phyloP scores from a whole-genome alignment of 2,329 filamentous ascomycete genomes.

The Talaromyces verruculosus region DNA sequence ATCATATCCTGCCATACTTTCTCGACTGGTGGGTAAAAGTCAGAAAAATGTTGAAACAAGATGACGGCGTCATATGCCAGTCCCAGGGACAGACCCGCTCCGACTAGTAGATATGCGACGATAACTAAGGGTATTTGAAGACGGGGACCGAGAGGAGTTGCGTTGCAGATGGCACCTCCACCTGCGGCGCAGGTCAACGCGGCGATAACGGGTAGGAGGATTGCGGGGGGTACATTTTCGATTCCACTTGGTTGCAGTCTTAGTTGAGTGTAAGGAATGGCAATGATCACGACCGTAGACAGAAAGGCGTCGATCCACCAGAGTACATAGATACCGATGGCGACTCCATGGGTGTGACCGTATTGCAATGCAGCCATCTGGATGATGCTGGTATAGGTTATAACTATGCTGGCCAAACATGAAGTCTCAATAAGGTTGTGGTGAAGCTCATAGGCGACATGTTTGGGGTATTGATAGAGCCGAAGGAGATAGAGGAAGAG shows the following conservation, averaged over 20 bases:
- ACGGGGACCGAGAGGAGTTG: slow-evolving; percentile 28
- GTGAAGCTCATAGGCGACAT: slow-evolving; percentile 33
- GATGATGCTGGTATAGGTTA: slow-evolving; percentile 38
- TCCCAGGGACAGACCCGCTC: slow-evolving; percentile 36
- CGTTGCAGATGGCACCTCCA: slow-evolving; percentile 37
- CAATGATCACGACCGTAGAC: slow-evolving; percentile 34
- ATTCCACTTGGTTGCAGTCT: slow-evolving; percentile 40
- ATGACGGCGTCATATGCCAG: slow-evolving; percentile 37
- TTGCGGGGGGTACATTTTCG: slow-evolving; percentile 35
- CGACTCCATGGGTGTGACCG: slow-evolving; percentile 31
- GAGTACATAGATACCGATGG: slow-evolving; percentile 38
- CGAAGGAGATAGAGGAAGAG: slow-evolving; percentile 37
- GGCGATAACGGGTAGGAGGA: slow-evolving; percentile 42
- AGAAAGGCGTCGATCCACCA: slow-evolving; percentile 45
- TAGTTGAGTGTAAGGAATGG: slow-evolving; percentile 38
- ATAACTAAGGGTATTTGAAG: slow-evolving; percentile 43
- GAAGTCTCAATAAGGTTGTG: slow-evolving; percentile 38
- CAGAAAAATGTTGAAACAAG: slow-evolving; percentile 34
- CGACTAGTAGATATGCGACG: slow-evolving; percentile 43
- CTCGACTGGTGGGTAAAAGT: slow-evolving; percentile 25
- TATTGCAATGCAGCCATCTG: slow-evolving; percentile 60
- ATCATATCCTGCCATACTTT: slow-evolving; percentile 44
- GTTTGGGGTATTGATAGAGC: slow-evolving; percentile 33
- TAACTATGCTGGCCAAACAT: slow-evolving; percentile 41
- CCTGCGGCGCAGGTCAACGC: slow-evolving; percentile 43